These are phyloP conservation scores for Tuber brumale DNA, from an alignment of 495 filamentous ascomycete genomes.

Conservation along the genomic window DNA sequence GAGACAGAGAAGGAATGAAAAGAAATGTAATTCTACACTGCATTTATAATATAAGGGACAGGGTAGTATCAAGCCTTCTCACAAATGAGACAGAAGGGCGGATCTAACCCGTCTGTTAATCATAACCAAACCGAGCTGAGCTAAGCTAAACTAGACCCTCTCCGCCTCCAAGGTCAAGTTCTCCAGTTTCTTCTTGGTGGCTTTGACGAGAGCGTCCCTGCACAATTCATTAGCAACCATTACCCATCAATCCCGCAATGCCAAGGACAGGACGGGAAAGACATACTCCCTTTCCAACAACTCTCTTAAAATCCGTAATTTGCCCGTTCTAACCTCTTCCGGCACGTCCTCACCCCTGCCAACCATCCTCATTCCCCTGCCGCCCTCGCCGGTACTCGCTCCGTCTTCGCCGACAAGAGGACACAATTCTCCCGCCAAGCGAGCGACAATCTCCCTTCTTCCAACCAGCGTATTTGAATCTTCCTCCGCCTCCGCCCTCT, in stretches of 20 bases:
- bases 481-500: constrained; percentile 16
- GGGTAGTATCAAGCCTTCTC: neutral
- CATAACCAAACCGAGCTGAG: neutral
- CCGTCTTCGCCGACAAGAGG: neutral
- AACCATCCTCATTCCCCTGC: constrained; percentile 11
- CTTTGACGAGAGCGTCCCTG: constrained; percentile 37
- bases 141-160: constrained; percentile 9
- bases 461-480: neutral
- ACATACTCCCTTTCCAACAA: constrained; percentile 38
- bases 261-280: neutral
- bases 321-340: constrained; percentile 32
- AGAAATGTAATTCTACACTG: neutral
- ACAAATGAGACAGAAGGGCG: neutral
- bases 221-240: constrained; percentile 14
- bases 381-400: neutral
- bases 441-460: neutral
- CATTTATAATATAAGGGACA: neutral
- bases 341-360: constrained; percentile 26
- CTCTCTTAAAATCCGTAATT: constrained; percentile 32
- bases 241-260: neutral
- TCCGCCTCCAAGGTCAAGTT: constrained; percentile 26
- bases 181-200: constrained; percentile 39
- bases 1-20: neutral
- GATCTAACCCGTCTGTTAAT: neutral
- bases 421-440: neutral